phyloP scores from a whole-genome alignment of 768 basidiomycete species.

The Hydnomerulius pinastri region DNA sequence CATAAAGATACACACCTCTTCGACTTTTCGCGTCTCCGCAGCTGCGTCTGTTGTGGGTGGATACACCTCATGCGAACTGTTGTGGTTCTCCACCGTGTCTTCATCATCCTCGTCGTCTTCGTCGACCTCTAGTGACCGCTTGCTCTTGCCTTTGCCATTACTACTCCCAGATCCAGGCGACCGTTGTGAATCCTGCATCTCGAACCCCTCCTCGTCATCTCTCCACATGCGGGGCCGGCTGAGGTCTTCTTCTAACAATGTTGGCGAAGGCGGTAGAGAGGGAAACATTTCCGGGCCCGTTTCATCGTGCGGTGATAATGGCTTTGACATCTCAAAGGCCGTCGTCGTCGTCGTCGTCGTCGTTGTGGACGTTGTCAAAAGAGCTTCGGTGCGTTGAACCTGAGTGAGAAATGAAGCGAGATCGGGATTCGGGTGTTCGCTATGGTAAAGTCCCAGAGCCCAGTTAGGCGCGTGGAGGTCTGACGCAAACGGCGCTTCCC shows the following conservation, averaged over 20 bases:
- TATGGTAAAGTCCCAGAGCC: conserved; percentile 9
- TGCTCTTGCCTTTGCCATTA: conserved; percentile 34
- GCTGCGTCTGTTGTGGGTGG: conserved; percentile 69
- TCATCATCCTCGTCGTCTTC: conserved; percentile 28
- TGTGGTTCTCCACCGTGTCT: conserved; percentile 24
- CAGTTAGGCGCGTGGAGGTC: too few species aligned
- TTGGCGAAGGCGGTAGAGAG: conserved; percentile 40
- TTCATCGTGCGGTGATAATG: conserved; percentile 15
- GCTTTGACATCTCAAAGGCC: conserved; percentile 8
- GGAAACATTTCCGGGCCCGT: conserved; percentile 14
- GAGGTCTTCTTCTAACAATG: conserved; percentile 48
- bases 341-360: conserved; percentile 13
- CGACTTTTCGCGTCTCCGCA: conserved; percentile 65
- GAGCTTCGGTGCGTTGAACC: background rate
- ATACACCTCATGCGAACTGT: conserved; percentile 40
- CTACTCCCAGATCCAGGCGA: conserved; percentile 10
- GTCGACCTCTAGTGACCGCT: conserved; percentile 18
- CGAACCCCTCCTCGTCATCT: conserved; percentile 26
- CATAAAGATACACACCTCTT: conserved; percentile 58
- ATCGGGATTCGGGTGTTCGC: conserved; percentile 21
- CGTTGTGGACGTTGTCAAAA: conserved; percentile 1
- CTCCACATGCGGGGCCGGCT: conserved; percentile 35
- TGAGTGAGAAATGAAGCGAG: background rate
- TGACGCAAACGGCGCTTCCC: too few species aligned
- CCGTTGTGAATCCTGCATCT: conserved; percentile 22